Evolutionary conservation across 208 protist genomes (phyloP), one percentile per base, ranked within the genome.

Genomic region (Acanthamoeba polyphaga): DNA sequence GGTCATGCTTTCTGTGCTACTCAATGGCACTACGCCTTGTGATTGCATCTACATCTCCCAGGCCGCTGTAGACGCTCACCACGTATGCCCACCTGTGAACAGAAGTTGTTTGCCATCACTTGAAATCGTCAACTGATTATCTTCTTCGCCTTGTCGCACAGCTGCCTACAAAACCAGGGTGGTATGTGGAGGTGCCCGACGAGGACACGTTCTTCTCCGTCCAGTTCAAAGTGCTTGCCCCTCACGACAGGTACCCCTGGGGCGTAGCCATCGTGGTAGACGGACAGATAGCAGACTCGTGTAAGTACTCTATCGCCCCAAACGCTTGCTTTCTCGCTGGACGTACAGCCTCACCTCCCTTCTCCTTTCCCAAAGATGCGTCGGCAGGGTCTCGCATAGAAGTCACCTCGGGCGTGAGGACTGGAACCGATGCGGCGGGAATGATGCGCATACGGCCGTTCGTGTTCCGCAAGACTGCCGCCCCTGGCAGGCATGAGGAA

Each of bases 21-120:
- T 62, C 58, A 62, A 62, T 22, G 58, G 58, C 58, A 62, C 58
- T 15, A 62, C 58, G 15, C 58, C 58, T 3, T 70, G 64, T 27
- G 64, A 70, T 27, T 70, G 64, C 64, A 70, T 70, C 64, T 70
- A 34, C 64, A 70, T 70, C 64, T 70, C 64, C 1, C 64, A 70
- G 12, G 17, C 64, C 34, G 64, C 64, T 34, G n/a, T 70, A 29
- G n/a, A 70, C 64, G 27, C 19, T 12, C 64, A 70, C 64, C 64
- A 70, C 19, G 64, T 70, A 70, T 27, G 3, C 5, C 19, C 5
- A 27, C 60, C 60, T 6, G 10, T 22, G 10, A 70, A 2, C 19
- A 9, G n/a, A n/a, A n/a, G n/a, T n/a, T n/a, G n/a, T n/a, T n/a
- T n/a, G n/a, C n/a, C n/a, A n/a, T n/a, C n/a, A n/a, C n/a, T n/a